Percentiles rank a stretch among this genome's conserved stretches.
Conservation (phyloP, 2,329 filamentous ascomycete species). For the Nectriaceae sp. region DNA sequence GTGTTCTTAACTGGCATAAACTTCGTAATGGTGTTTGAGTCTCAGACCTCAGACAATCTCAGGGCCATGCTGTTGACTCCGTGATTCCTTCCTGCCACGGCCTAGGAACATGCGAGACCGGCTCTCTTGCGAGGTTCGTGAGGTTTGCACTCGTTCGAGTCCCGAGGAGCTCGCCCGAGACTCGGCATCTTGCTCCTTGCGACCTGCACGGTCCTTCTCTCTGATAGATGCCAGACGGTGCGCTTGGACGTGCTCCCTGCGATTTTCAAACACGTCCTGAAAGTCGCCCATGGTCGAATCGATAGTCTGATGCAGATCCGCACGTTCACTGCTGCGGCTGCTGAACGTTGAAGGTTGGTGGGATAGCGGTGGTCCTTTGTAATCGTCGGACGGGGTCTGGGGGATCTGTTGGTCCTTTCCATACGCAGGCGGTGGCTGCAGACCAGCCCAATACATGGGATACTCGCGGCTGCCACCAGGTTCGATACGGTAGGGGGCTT, state of each 20-base stretch:
- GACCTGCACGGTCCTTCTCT: conserved; percentile 37
- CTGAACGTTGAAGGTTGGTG: conserved; percentile 17
- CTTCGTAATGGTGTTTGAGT: conserved; percentile 11
- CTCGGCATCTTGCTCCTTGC: conserved; percentile 28
- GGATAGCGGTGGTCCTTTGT: conserved; percentile 7
- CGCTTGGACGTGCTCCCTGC: conserved; percentile 37
- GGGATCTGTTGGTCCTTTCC: conserved; percentile 29
- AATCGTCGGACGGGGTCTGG: conserved; percentile 11
- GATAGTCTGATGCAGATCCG: conserved; percentile 26
- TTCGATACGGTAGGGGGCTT: conserved; percentile 65
- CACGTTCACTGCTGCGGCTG: conserved; percentile 14
- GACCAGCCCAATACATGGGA: conserved; percentile 58
- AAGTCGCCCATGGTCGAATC: conserved; percentile 41
- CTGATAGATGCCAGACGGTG: conserved; percentile 40
- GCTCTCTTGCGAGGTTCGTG: conserved; percentile 24
- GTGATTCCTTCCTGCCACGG: conserved; percentile 32
- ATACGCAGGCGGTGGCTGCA: conserved; percentile 38
- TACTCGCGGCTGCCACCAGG: conserved; percentile 70
- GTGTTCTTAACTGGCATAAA: conserved; percentile 13
- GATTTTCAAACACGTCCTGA: conserved; percentile 48
- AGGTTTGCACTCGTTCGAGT: conserved; percentile 19
- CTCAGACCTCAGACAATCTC: conserved; percentile 28
- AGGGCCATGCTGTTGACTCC: conserved; percentile 20
- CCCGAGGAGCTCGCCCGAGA: conserved; percentile 31
- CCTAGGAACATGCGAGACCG: conserved; percentile 31